Evolutionary conservation across 768 basidiomycete species (phyloP).

Genomic region (Kwoniella heveanensis): DNA sequence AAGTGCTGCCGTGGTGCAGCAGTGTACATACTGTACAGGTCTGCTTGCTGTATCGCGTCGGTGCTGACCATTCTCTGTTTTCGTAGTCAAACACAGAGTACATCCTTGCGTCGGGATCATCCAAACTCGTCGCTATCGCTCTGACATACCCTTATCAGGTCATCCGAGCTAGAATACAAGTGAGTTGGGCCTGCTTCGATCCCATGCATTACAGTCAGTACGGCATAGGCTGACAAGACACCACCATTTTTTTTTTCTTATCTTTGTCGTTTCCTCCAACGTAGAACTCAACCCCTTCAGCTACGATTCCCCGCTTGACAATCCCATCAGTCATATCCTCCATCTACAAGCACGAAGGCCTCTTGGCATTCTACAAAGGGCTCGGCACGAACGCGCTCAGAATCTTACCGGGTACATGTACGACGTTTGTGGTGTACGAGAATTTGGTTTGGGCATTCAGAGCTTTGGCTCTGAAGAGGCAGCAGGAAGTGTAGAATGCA

Average conservation of each 20-base stretch:
- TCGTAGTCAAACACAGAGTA: constrained; percentile 84
- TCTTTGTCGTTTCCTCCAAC: neutral
- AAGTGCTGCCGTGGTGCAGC: too few relatives aligned
- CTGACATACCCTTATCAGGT: constrained; percentile 98
- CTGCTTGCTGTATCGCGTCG: too few relatives aligned
- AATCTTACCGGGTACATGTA: constrained; percentile 94
- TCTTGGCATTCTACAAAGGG: constrained; percentile 89
- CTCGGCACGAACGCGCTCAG: constrained; percentile 90
- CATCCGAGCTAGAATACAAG: constrained; percentile 88
- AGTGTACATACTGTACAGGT: too few relatives aligned
- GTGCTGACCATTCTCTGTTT: too few relatives aligned
- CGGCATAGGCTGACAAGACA: too few relatives aligned
- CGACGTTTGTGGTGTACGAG: constrained; percentile 95
- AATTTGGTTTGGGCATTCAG: constrained; percentile 56
- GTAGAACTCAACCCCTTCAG: constrained; percentile 20
- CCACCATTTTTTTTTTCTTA: neutral
- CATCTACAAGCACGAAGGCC: constrained; percentile 79
- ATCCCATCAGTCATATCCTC: constrained; percentile 77
- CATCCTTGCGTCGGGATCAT: constrained; percentile 85
- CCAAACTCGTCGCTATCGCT: constrained; percentile 80
- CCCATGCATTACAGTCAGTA: too few relatives aligned
- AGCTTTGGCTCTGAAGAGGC: constrained; percentile 40
- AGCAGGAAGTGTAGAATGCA: too few relatives aligned
- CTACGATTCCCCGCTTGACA: constrained; percentile 26
- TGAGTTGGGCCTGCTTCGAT: too few relatives aligned